Evolutionary conservation across 2,329 filamentous ascomycete species (phyloP).

Genomic region (Penicillium palitans): DNA sequence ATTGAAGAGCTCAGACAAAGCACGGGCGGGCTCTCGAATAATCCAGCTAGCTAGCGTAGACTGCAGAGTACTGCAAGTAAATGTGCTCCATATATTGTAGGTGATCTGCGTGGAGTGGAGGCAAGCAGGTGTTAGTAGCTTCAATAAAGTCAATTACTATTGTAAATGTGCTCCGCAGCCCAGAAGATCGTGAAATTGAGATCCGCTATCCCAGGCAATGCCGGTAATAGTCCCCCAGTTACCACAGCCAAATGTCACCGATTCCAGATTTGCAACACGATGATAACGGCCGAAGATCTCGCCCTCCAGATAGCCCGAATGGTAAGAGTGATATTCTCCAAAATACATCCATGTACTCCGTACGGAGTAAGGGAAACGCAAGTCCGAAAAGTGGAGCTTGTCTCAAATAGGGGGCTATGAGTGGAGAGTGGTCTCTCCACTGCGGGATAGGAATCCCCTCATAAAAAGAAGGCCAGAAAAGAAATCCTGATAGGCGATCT

Average conservation of each 20-base stretch:
- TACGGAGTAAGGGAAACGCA: background rate
- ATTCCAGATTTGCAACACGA: background rate
- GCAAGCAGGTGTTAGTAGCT: background rate
- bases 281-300: background rate
- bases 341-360: background rate
- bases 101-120: background rate
- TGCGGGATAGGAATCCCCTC: background rate
- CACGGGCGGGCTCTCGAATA: background rate
- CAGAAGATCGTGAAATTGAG: background rate
- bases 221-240: background rate
- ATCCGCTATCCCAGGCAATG: background rate
- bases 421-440: background rate
- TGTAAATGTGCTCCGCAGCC: background rate
- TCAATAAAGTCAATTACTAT: background rate
- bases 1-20: background rate
- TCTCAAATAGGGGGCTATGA: conserved; percentile 1
- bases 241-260: background rate
- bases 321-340: background rate
- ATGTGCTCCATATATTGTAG: background rate
- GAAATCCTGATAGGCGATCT: background rate
- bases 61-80: background rate
- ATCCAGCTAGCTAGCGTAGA: background rate
- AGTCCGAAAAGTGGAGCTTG: background rate
- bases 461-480: background rate
- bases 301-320: background rate